Evolutionary conservation across 768 basidiomycete genomes (phyloP).

Genomic region (Suillus weaverae): DNA sequence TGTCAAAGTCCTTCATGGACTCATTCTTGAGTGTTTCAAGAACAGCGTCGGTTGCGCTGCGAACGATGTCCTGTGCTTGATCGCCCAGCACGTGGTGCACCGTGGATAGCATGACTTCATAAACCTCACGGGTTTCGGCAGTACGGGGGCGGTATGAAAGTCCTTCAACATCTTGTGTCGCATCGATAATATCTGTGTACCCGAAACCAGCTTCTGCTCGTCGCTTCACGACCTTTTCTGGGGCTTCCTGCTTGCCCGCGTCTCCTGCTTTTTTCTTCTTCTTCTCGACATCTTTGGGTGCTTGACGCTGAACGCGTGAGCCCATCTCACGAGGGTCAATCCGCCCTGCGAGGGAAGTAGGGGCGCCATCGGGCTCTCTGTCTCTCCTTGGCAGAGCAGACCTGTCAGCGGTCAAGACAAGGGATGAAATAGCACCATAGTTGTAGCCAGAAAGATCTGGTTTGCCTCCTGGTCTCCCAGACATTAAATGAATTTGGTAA

Average conservation of each 20-base stretch:
- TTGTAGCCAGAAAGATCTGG: slow-evolving; percentile 91
- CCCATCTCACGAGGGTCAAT: slow-evolving; percentile 94
- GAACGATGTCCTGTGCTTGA: slow-evolving; percentile 93
- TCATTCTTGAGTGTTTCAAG: slow-evolving; percentile 89
- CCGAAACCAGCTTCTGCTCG: slow-evolving; percentile 68
- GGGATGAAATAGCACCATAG: slow-evolving; percentile 92
- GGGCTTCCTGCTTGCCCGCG: slow-evolving; percentile 45
- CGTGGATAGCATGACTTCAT: slow-evolving; percentile 83
- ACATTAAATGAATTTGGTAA: slow-evolving; percentile 29
- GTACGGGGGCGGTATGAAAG: slow-evolving; percentile 91
- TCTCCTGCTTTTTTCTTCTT: slow-evolving; percentile 86
- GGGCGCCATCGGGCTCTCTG: slow-evolving; percentile 96
- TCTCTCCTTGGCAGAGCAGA: slow-evolving; percentile 81
- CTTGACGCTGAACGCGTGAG: slow-evolving; percentile 78
- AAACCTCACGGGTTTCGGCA: slow-evolving; percentile 91
- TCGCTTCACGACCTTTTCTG: slow-evolving; percentile 61
- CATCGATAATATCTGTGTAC: slow-evolving; percentile 90
- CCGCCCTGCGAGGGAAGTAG: slow-evolving; percentile 87
- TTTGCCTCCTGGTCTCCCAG: slow-evolving; percentile 48
- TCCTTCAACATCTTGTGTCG: slow-evolving; percentile 91
- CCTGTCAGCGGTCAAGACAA: slow-evolving; percentile 91
- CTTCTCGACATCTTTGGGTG: slow-evolving; percentile 87
- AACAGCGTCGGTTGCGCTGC: slow-evolving; percentile 92
- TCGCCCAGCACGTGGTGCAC: slow-evolving; percentile 88
- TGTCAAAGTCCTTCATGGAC: slow-evolving; percentile 91